Base-by-base conservation (phyloP, 148 eudicot species). In the Silene uniflora region DNA sequence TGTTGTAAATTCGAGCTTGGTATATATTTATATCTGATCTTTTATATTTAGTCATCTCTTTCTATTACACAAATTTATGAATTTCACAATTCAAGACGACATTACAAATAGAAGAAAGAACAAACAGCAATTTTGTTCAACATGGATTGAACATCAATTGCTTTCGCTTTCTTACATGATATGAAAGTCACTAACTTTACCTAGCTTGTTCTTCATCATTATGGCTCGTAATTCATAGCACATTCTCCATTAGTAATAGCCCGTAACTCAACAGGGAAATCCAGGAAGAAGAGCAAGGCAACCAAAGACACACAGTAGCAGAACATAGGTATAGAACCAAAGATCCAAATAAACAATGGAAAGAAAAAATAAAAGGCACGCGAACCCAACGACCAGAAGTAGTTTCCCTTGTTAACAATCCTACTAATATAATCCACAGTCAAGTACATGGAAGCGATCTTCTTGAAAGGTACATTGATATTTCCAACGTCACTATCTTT, bases 271-370 rank as follows among this genome's bases (percentile, higher is more conserved):
- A 77, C 72, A 0, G 88, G 84, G 29, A 87, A 75, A 67, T 92
- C 97, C 60, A 92, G 87, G 75, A 89, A 95, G 78, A 86, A 87
- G 65, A 95, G 83, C 82, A 86, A 21, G 62, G 85, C 47, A 22
- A 89, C 92, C 78, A 95, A 72, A 27, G 80, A 74, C 59, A 82
- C 5, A 19, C 93, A 87, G 72, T 93, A 76, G 29, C 82, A 18
- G 23, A 95, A 88, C 97, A 92, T 92, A 0, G 96, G 97, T 16
- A 95, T 87, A 2, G 98, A 92, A 10, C 98, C 98, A 24, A 95
- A 95, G 10, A 95, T 77, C 97, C 97, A 92, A 39, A 95, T 77
- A 61, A 95, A 92, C 23, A 92, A 71, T 0, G 98, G 98, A 67
- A 91, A 86, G 0, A 96, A 92, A 67, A 92, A 90, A 80, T 95